Evolutionary conservation across 441 rosid genomes (phyloP), one percentile per base, ranked within the genome.

Genomic region (Mallotus repandus): DNA sequence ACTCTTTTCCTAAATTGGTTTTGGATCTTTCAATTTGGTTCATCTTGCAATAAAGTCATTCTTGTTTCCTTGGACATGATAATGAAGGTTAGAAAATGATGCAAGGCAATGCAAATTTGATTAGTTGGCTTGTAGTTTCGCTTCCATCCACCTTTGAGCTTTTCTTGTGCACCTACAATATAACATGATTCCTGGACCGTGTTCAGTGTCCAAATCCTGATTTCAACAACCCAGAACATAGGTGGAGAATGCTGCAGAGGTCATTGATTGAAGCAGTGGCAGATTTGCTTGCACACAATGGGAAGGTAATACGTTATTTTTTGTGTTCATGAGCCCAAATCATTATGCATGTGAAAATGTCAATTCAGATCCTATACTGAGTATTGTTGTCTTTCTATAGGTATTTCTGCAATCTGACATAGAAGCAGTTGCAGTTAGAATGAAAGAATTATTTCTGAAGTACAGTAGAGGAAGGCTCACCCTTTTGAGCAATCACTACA

Each of bases 171-270:
- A 8, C 56, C 50, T 66, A 11, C 29, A 54, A 21, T 43, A 49
- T 63, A 68, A 77, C 19, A 57, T 21, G 60, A 69, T 72, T 50
- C 52, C 63, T 19, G 60, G 75, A 67, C 48, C 38, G 7, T 76
- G n/a, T 74, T 52, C 76, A 91, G 97, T 91, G 97, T 76, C 97
- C 94, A 18, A 84, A 89, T 78, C 94, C 92, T 16, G 94, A 89
- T 78, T 91, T 91, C 81, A 89, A 82, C 70, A 75, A 81, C 66
- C 84, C 91, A 58, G 86, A 86, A 50, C 78, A 88, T 77, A 84
- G 97, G 81, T 84, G 94, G 94, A 88, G 92, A 77, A 88, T 89
- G 91, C 69, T 91, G 81, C 88, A 86, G 76, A 79, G 81, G 81
- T 82, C 91, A 76, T 79, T 89, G 79, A 78, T 88, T 59, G 89